Conservation (phyloP, 352 stramenopile genomes). For the Phytophthora idaei region DNA sequence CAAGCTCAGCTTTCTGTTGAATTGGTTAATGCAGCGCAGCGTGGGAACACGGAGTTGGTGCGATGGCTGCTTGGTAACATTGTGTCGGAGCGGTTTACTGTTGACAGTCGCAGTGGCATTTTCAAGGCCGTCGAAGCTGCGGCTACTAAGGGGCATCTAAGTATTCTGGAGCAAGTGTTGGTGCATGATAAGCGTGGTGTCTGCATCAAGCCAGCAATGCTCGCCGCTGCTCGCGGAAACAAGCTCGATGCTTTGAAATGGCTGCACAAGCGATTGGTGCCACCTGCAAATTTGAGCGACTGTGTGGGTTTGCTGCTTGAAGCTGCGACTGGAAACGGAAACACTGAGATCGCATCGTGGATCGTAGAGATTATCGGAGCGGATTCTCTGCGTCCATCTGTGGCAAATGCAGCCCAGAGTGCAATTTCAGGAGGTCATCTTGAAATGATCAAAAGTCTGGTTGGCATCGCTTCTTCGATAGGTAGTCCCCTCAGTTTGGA, state of each 20-base stretch:
- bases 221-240: constrained; percentile 20
- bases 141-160: constrained; percentile 16
- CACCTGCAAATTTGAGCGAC: no score
- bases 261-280: constrained; percentile 18
- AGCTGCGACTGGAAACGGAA: no score
- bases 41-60: constrained; percentile 22
- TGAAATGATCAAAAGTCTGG: constrained; percentile 22
- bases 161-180: constrained; percentile 31
- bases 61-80: constrained; percentile 29
- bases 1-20: constrained; percentile 28
- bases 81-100: constrained; percentile 20
- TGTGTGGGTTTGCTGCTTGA: no score
- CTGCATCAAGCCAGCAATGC: constrained; percentile 18
- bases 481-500: constrained; percentile 22
- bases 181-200: constrained; percentile 23
- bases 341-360: no score
- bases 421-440: constrained; percentile 32
- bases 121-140: constrained; percentile 31
- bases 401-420: constrained; percentile 21
- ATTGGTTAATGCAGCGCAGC: constrained; percentile 22
- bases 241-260: constrained; percentile 20
- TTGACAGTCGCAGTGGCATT: constrained; percentile 30
- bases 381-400: constrained; percentile 19
- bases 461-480: constrained; percentile 17
- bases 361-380: constrained; percentile 18